Percentiles rank a stretch among this genome's conserved stretches.
phyloP scores from a whole-genome alignment of 2,329 filamentous ascomycete genomes.

The Blastomyces gilchristii region DNA sequence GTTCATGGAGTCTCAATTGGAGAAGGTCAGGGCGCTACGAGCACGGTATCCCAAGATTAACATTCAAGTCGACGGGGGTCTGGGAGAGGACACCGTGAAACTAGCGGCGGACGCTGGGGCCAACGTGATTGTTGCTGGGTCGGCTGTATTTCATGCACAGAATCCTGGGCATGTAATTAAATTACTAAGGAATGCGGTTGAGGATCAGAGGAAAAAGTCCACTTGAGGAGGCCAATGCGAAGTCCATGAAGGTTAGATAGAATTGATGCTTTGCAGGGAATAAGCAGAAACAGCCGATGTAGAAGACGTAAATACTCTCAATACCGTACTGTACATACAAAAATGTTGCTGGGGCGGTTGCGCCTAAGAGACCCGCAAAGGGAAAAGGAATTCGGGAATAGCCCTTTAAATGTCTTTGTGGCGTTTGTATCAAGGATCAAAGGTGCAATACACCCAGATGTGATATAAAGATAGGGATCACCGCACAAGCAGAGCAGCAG shows the following conservation, averaged over 20 bases:
- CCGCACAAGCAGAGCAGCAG: not conserved
- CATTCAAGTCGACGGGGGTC: slow-evolving; percentile 92
- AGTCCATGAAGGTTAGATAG: not conserved
- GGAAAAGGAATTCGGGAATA: too few species aligned
- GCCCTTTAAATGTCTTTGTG: too few species aligned
- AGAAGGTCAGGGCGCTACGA: slow-evolving; percentile 80
- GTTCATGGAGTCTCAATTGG: slow-evolving; percentile 92
- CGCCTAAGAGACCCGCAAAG: not conserved
- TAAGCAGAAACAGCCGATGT: not conserved
- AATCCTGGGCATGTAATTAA: slow-evolving; percentile 79
- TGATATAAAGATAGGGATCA: not conserved
- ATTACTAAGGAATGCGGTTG: slow-evolving; percentile 68
- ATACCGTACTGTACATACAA: not conserved
- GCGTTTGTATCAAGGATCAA: not conserved
- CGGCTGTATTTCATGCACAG: slow-evolving; percentile 85
- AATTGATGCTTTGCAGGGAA: not conserved
- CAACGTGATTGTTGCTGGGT: slow-evolving; percentile 95
- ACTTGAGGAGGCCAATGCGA: not conserved
- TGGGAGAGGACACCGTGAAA: slow-evolving; percentile 81
- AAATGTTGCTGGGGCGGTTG: not conserved
- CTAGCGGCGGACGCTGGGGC: slow-evolving; percentile 90
- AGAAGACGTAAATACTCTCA: not conserved
- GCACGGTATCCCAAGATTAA: slow-evolving; percentile 80
- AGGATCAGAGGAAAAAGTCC: slow-evolving; percentile 41
- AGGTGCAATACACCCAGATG: too few species aligned